Conservation (phyloP, 2,329 filamentous ascomycete species). For the Pseudophaeomoniella oleicola region DNA sequence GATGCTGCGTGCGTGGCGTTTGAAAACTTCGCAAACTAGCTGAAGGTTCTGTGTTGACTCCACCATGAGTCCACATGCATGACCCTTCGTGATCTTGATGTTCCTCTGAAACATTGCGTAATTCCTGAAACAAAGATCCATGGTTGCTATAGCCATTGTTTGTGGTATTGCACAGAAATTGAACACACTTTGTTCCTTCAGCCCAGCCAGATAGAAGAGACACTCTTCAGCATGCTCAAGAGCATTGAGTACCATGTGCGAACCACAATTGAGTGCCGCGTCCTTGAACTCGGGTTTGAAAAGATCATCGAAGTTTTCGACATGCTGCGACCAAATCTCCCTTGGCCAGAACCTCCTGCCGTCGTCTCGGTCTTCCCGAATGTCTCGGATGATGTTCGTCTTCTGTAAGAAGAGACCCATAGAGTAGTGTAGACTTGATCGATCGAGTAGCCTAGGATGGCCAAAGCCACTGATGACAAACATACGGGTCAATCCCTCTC, state of each 20-base stretch:
- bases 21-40: slow-evolving; percentile 70
- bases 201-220: slow-evolving; percentile 91
- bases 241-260: slow-evolving; percentile 88
- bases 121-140: slow-evolving; percentile 88
- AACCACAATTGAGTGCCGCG: slow-evolving; percentile 69
- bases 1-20: slow-evolving; percentile 62
- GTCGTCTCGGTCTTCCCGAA: slow-evolving; percentile 79
- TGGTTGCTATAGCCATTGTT: slow-evolving; percentile 89
- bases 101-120: slow-evolving; percentile 71
- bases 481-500: slow-evolving; percentile 77
- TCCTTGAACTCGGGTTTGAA: slow-evolving; percentile 69
- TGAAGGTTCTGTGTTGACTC: slow-evolving; percentile 83
- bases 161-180: slow-evolving; percentile 98
- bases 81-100: slow-evolving; percentile 92
- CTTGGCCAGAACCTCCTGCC: slow-evolving; percentile 85
- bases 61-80: slow-evolving; percentile 82
- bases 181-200: slow-evolving; percentile 93
- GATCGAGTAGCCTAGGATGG: slow-evolving; percentile 67
- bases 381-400: slow-evolving; percentile 95
- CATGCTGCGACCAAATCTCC: slow-evolving; percentile 94
- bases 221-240: slow-evolving; percentile 81
- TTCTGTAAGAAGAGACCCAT: slow-evolving; percentile 98
- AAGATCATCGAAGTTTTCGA: slow-evolving; percentile 75
- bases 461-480: slow-evolving; percentile 80
- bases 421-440: slow-evolving; percentile 71